Percentiles rank a stretch among this genome's conserved stretches.
These are phyloP conservation scores for Candida peoriensis DNA, from an alignment of 805 yeast genomes.

Conservation along the genomic window DNA sequence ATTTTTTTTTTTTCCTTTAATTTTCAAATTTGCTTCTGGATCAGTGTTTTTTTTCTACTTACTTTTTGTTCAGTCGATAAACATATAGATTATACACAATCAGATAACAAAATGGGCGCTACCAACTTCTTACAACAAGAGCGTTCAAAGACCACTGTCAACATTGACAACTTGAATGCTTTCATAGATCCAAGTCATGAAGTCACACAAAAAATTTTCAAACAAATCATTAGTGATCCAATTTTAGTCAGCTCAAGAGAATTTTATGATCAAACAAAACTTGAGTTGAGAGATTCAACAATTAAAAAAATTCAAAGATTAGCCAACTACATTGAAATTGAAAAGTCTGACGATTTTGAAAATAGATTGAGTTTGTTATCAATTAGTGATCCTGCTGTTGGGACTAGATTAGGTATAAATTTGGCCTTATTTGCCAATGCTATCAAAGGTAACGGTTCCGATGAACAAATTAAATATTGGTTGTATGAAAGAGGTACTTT, in stretches of 20 bases:
- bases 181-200: conserved; percentile 49
- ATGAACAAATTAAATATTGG: conserved; percentile 83
- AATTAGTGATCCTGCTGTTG: conserved; percentile 71
- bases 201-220: conserved; percentile 44
- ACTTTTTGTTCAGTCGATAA: no score
- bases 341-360: conserved; percentile 38
- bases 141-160: conserved; percentile 38
- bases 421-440: conserved; percentile 80
- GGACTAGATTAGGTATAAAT: conserved; percentile 85
- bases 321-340: conserved; percentile 52
- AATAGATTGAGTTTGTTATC: conserved; percentile 55
- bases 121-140: conserved; percentile 33
- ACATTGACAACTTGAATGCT: conserved; percentile 43
- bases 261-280: conserved; percentile 55
- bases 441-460: conserved; percentile 82
- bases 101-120: no score
- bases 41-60: neutral
- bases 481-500: conserved; percentile 61
- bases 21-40: neutral
- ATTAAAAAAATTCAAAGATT: conserved; percentile 58
- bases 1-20: neutral
- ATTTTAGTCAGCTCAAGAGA: conserved; percentile 46
- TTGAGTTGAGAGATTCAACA: conserved; percentile 53
- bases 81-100: no score
- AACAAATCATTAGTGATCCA: conserved; percentile 65